Evolutionary conservation across 1,284 basidiomycete species (phyloP).

Genomic region (Stygiomarasmius scandens): DNA sequence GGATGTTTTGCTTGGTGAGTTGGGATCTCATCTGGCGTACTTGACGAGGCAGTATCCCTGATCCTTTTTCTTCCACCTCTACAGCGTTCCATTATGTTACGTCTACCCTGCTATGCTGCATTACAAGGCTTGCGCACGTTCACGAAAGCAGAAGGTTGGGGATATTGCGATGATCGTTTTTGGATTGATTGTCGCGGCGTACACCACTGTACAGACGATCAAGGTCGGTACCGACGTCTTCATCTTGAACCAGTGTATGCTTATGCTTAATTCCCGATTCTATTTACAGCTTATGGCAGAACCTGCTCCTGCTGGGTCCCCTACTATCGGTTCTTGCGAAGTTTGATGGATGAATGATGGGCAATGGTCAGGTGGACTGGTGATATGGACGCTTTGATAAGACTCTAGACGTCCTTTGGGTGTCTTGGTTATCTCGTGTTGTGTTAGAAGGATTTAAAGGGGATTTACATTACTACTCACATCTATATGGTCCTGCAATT

Average conservation of each 20-base stretch:
- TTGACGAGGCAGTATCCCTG: too few relatives aligned
- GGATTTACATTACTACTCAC: background rate
- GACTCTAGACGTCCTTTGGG: too few relatives aligned
- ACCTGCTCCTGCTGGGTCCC: background rate
- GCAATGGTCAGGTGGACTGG: too few relatives aligned
- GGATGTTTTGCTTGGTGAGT: conserved; percentile 93
- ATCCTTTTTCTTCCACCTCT: background rate
- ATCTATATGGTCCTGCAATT: background rate
- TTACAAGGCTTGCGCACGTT: conserved; percentile 84
- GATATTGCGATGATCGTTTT: conserved; percentile 86
- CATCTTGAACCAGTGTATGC: background rate
- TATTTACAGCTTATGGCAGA: background rate
- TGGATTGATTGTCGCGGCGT: conserved; percentile 80
- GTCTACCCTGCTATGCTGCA: conserved; percentile 95
- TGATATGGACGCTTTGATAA: too few relatives aligned
- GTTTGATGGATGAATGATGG: background rate
- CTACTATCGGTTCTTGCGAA: background rate
- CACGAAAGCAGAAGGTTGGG: conserved; percentile 65
- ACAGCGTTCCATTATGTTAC: conserved; percentile 90
- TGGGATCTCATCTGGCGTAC: background rate
- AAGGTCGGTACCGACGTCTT: conserved; percentile 44
- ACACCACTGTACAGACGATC: conserved; percentile 84
- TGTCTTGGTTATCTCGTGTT: too few relatives aligned
- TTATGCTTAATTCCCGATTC: background rate
- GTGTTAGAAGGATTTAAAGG: background rate